Conservation (phyloP, 2,329 filamentous ascomycete genomes). For the Macrophomina tecta region DNA sequence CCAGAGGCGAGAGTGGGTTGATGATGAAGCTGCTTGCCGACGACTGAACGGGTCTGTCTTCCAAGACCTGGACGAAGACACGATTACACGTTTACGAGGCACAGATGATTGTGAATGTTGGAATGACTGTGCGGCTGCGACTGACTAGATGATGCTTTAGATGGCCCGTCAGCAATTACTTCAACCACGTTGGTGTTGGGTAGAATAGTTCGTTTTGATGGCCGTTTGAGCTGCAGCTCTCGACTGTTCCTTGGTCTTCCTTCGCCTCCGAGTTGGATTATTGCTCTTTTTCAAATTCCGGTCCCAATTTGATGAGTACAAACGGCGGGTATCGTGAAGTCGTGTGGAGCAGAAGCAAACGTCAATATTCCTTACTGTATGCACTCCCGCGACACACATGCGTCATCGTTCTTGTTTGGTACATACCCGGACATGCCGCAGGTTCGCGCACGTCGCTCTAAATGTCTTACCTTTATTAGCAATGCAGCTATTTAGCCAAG, state of each 20-base stretch:
- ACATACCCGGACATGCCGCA: too few species aligned
- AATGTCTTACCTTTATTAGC: too few species aligned
- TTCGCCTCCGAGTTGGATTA: too few species aligned
- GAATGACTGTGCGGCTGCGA: background rate
- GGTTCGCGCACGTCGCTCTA: too few species aligned
- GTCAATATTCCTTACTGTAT: too few species aligned
- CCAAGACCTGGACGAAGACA: background rate
- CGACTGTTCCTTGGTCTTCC: background rate
- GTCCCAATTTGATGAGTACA: too few species aligned
- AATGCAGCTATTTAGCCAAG: too few species aligned
- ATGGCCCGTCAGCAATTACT: background rate
- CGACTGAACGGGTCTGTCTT: background rate
- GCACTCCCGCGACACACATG: too few species aligned
- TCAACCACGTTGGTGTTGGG: background rate
- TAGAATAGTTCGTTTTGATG: background rate
- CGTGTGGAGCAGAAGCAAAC: too few species aligned
- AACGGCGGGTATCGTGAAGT: too few species aligned
- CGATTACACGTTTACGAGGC: background rate
- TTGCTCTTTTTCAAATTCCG: too few species aligned
- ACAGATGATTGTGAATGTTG: background rate
- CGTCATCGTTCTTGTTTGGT: too few species aligned
- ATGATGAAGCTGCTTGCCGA: background rate
- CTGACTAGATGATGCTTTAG: conserved; percentile 14
- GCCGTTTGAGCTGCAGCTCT: background rate
- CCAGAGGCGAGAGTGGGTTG: conserved; percentile 5